Base-by-base conservation (phyloP, 2,329 filamentous ascomycete species). In the Penicillium hordei region DNA sequence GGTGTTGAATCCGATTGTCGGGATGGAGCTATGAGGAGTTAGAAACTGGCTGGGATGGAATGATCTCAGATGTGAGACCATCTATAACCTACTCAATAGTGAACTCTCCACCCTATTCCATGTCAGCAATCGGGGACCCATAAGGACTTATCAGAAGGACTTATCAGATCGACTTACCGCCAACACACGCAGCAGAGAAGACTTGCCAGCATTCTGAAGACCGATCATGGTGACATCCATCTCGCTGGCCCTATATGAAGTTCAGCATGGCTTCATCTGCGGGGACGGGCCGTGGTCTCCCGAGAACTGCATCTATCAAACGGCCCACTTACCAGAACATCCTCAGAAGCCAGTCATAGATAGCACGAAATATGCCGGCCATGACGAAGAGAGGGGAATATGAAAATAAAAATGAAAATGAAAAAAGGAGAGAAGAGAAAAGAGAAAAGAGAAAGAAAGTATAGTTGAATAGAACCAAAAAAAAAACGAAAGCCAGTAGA, bases 151-250 rank as follows among this genome's bases (percentile, higher is more conserved):
- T 31, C 27, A 29, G 23, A 53, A 23, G 21, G 21, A 45, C 19
- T 7, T 12, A 34, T 34, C 29, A 29, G 21, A 54, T 39, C 46
- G 33, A 78, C 93, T 85, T 87, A 99, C 94, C 81, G 93, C 93
- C 69, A 99, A 83, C 70, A 97, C 93, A 69, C 93, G 86, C 75
- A 99, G 82, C 72, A 99, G 78, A 61, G 93, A 97, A 39, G 94
- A 97, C 81, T 99, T 99, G 72, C 94, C 94, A 59, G 94, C 94
- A 80, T 97, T 97, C 75, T 99, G 94, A 73, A 99, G 81, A 25
- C 94, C 94, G 75, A 99, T 93, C 89, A 99, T 96, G 68, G 94
- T 97, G 74, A 99, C 93, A 79, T 99, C 94, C 93, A 99, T 97
- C 82, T 99, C 94, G 66, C 93, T 96, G 67, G 93, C 92, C 94